Evolutionary conservation across 2,329 filamentous ascomycete species (phyloP).

Genomic region (Scopulariopsis brevicaulis): DNA sequence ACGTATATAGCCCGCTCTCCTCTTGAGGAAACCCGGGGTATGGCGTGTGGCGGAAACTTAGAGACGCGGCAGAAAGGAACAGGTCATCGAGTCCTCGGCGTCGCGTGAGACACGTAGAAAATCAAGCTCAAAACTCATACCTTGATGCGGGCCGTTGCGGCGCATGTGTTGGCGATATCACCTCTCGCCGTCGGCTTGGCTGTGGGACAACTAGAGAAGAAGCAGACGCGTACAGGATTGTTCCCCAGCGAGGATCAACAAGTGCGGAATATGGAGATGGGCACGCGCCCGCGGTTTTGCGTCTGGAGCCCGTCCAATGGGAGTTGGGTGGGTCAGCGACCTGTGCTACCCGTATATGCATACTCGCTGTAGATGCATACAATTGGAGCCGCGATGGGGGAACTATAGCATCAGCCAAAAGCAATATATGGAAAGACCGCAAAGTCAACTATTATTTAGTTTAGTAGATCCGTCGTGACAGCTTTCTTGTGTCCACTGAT

Average conservation of each 20-base stretch:
- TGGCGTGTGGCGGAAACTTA: constrained; percentile 4
- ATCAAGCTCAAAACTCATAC: neutral
- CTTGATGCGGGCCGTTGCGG: neutral
- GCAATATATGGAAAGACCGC: neutral
- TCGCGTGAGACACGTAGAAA: neutral
- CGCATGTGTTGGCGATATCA: neutral
- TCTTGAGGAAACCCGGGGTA: neutral
- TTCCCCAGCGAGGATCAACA: neutral
- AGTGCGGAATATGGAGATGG: neutral
- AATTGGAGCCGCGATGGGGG: neutral
- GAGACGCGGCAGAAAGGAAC: neutral
- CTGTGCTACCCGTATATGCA: neutral
- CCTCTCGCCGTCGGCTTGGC: neutral
- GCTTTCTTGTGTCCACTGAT: too few species aligned
- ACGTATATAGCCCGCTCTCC: neutral
- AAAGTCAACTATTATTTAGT: neutral
- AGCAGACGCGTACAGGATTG: neutral
- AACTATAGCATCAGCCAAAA: neutral
- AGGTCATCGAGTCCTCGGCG: neutral
- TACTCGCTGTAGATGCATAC: neutral
- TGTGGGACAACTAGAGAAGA: neutral
- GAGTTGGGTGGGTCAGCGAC: neutral
- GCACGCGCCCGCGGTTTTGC: neutral
- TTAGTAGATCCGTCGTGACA: too few species aligned
- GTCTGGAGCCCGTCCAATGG: neutral